Percentiles rank a stretch among this genome's conserved stretches.
Conservation (phyloP, 352 stramenopile genomes). For the Phytophthora foliorum region DNA sequence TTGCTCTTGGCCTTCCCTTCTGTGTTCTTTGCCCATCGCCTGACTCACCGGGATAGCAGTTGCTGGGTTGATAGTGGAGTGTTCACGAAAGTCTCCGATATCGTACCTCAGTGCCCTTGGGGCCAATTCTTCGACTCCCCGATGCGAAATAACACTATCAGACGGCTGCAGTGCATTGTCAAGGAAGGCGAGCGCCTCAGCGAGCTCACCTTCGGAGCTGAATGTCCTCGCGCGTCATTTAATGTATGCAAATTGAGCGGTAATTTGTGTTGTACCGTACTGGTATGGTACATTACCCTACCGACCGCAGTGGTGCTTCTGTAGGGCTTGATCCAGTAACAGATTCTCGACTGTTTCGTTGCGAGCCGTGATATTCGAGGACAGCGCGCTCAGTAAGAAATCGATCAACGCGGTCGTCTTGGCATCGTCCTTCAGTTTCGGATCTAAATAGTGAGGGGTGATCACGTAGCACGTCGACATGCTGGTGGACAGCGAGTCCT, state of each 20-base stretch:
- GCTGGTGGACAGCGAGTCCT: slow-evolving; percentile 43
- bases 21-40: too few species aligned
- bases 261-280: neutral
- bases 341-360: slow-evolving; percentile 61
- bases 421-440: slow-evolving; percentile 32
- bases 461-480: slow-evolving; percentile 65
- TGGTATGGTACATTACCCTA: neutral
- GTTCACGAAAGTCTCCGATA: neutral
- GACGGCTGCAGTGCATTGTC: neutral
- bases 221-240: too few species aligned
- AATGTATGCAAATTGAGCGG: neutral
- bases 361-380: slow-evolving; percentile 40
- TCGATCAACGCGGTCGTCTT: slow-evolving; percentile 46
- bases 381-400: slow-evolving; percentile 48
- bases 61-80: neutral
- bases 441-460: slow-evolving; percentile 50
- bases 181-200: neutral
- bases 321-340: slow-evolving; percentile 37
- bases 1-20: neutral
- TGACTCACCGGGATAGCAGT: too few species aligned
- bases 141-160: neutral
- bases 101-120: neutral
- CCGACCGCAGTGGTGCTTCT: slow-evolving; percentile 13
- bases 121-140: neutral
- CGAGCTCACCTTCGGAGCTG: too few species aligned